Conservation (phyloP, 140 eudicot genomes). For the Bidens hawaiensis region DNA sequence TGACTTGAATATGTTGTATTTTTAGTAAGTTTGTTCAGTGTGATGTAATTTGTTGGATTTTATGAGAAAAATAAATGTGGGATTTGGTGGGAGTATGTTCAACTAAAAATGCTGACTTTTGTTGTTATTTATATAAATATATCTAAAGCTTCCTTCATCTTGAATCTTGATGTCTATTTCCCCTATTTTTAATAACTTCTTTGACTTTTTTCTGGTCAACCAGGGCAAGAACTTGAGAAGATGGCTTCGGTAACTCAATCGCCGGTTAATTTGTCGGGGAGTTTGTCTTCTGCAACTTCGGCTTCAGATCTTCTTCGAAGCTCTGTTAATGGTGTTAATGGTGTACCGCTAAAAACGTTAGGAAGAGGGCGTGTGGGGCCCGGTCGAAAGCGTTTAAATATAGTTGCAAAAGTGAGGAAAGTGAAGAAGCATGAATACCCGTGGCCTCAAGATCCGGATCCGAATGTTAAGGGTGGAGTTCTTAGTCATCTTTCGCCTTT, state of each 20-base stretch:
- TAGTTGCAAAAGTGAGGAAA: constrained; percentile 60
- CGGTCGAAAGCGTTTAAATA: constrained; percentile 35
- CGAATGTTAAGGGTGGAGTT: constrained; percentile 84
- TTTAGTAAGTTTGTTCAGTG: neutral
- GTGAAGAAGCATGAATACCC: constrained; percentile 76
- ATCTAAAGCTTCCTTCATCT: constrained; percentile 7
- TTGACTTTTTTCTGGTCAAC: neutral
- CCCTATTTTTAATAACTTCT: neutral
- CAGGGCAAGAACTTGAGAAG: constrained; percentile 26
- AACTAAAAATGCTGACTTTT: constrained; percentile 37
- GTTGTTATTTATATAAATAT: constrained; percentile 14
- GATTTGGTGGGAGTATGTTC: constrained; percentile 36
- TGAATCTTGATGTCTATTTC: constrained; percentile 17
- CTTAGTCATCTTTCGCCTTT: constrained; percentile 79
- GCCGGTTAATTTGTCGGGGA: constrained; percentile 48
- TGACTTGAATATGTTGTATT: neutral
- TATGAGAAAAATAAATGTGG: constrained; percentile 3
- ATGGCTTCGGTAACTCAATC: constrained; percentile 69
- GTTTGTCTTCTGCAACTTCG: constrained; percentile 47
- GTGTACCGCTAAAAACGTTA: constrained; percentile 56
- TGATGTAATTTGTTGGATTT: constrained; percentile 22
- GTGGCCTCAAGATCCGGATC: constrained; percentile 80
- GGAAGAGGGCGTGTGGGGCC: constrained; percentile 55
- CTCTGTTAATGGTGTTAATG: constrained; percentile 52
- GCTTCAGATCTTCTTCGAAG: constrained; percentile 81